Evolutionary conservation across 208 protist species (phyloP).

Genomic region (Vickermania ingenoplastis): DNA sequence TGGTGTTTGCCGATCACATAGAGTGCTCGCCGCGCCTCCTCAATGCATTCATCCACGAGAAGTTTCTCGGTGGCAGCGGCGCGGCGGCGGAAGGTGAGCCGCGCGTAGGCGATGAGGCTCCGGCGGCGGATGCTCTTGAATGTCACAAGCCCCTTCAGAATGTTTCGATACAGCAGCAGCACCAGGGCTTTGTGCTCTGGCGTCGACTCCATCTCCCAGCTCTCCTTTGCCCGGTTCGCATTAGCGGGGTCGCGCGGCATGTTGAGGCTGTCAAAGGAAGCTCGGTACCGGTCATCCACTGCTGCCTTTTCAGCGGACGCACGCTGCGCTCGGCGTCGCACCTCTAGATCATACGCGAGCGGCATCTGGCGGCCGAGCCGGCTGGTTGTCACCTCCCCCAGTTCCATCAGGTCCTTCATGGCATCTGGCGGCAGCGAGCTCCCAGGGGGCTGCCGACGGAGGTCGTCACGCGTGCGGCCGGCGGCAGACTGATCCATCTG

Average conservation of each 20-base stretch:
- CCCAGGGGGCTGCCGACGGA: neutral
- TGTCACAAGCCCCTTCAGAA: conserved; percentile 69
- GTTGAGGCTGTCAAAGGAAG: conserved; percentile 31
- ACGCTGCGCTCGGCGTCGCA: conserved; percentile 13
- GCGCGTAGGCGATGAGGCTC: conserved; percentile 78
- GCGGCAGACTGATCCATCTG: neutral
- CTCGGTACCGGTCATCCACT: conserved; percentile 5
- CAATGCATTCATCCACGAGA: conserved; percentile 83
- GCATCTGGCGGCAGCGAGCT: neutral
- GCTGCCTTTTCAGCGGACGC: conserved; percentile 9
- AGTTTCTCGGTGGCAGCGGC: conserved; percentile 75
- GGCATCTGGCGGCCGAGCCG: conserved; percentile 7
- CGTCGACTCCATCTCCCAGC: conserved; percentile 61
- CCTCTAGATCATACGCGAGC: conserved; percentile 39
- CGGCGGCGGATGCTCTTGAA: conserved; percentile 68
- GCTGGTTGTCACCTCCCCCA: neutral
- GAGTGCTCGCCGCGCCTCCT: conserved; percentile 72
- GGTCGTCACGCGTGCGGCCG: neutral
- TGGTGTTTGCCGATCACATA: conserved; percentile 82
- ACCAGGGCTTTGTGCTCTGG: conserved; percentile 71
- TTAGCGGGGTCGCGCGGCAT: conserved; percentile 44
- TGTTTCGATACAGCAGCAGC: conserved; percentile 70
- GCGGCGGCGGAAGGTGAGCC: conserved; percentile 64
- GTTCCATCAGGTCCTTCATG: neutral
- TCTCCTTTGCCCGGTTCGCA: conserved; percentile 15